Evolutionary conservation across 2,329 filamentous ascomycete genomes (phyloP).

Genomic region (Hymenoscyphus scutula): DNA sequence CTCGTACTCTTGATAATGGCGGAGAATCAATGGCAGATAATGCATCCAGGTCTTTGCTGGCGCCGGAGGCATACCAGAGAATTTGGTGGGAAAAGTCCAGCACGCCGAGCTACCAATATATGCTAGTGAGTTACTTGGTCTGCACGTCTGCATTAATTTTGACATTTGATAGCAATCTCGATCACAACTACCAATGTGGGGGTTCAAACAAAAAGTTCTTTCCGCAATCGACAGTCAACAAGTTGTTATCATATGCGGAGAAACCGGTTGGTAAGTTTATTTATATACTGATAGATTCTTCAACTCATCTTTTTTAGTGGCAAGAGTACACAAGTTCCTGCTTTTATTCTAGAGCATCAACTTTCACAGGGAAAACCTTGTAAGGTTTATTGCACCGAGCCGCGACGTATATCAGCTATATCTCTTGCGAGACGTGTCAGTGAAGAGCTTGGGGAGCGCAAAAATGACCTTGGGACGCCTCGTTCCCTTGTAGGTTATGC

Average conservation of each 20-base stretch:
- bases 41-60: constrained; percentile 28
- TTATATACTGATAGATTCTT: background rate
- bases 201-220: constrained; percentile 76
- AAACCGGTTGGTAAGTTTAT: constrained; percentile 73
- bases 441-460: constrained; percentile 86
- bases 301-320: constrained; percentile 50
- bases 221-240: constrained; percentile 75
- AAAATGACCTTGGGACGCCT: constrained; percentile 75
- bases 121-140: constrained; percentile 57
- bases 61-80: constrained; percentile 46
- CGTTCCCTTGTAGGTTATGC: constrained; percentile 91
- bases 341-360: constrained; percentile 88
- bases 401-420: constrained; percentile 91
- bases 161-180: constrained; percentile 50
- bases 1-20: constrained; percentile 46
- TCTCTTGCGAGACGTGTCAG: constrained; percentile 90
- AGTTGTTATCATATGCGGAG: constrained; percentile 90
- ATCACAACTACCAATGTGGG: constrained; percentile 85
- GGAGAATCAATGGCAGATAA: constrained; percentile 45
- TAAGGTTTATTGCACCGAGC: constrained; percentile 95
- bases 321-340: constrained; percentile 96
- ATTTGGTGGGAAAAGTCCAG: constrained; percentile 60
- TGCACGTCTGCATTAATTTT: constrained; percentile 29
- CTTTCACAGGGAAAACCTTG: constrained; percentile 75
- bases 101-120: constrained; percentile 66